Base-by-base conservation (phyloP, 208 protist species). In the Naegleria lovaniensis region DNA sequence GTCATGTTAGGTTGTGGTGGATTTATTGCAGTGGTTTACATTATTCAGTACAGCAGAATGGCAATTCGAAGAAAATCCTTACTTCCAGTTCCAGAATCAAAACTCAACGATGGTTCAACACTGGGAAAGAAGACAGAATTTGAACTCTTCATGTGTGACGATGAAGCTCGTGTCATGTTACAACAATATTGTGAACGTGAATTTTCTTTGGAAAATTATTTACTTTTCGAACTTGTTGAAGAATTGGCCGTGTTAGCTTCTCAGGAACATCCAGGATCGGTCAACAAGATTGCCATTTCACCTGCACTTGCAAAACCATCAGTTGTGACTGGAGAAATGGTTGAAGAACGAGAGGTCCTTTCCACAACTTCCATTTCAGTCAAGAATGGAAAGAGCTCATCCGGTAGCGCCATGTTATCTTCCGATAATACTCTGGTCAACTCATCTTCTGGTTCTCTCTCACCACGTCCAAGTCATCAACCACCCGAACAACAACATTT, bases 151-250 rank as follows among this genome's bases (percentile, higher is more conserved):
- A 36, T 79, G 29, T 19, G n/a, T 36, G 25, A 33, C n/a, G 67
- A 36, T 79, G 67, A 79, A 79, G 67, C 67, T 36, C 19, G 67
- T 36, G 29, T 13, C 29, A 33, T 79, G 25, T 79, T 79, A 9
- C 13, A 79, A 79, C 67, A 79, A 79, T 79, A 79, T 79, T 79
- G 67, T 36, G 67, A 79, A 79, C 19, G 67, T 13, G 67, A 79
- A 79, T 79, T 79, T 36, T 79, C 67, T 13, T 79, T 79, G 29
- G 67, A 79, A 79, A 79, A 79, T 36, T 79, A 79, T 33, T 79
- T 79, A 33, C 16, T 79, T 36, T 79, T 79, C 25, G 67, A 79
- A 36, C n/a, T 79, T 11, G 67, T 79, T 36, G 67, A 79, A 36
- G 29, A 79, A 36, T 36, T 79, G 29, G 0, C 19, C 1, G n/a